phyloP scores from a whole-genome alignment of 768 basidiomycete species.

The Mycena vitilis region DNA sequence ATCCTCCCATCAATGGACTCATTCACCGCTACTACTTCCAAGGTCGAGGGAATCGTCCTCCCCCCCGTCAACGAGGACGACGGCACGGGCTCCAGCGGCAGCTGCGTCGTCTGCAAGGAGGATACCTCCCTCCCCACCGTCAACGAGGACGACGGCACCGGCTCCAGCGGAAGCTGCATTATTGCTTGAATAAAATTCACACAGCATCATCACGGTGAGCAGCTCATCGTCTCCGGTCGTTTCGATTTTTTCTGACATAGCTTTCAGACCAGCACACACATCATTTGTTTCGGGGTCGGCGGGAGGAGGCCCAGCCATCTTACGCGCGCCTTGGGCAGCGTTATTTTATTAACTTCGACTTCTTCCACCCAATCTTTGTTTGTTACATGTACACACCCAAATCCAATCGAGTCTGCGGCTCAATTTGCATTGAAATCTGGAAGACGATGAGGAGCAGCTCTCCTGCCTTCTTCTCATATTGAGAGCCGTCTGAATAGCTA shows the following conservation, averaged over 20 bases:
- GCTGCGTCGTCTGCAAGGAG: slow-evolving; percentile 19
- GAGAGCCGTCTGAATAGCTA: too few species aligned
- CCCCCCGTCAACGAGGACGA: too few species aligned
- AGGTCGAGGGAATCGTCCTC: too few species aligned
- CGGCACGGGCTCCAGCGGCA: too few species aligned
- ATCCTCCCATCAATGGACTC: slow-evolving; percentile 30
- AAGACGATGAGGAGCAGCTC: too few species aligned
- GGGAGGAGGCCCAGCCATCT: not conserved
- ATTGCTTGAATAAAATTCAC: too few species aligned
- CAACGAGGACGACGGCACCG: too few species aligned
- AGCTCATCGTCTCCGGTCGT: too few species aligned
- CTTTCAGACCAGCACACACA: slow-evolving; percentile 11
- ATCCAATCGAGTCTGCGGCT: slow-evolving; percentile 8
- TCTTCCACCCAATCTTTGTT: slow-evolving; percentile 19
- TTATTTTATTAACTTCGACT: slow-evolving; percentile 29
- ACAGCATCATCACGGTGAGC: too few species aligned
- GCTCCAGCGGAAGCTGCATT: not conserved
- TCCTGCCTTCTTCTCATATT: too few species aligned
- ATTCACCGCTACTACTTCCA: slow-evolving; percentile 8
- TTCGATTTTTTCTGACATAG: not conserved
- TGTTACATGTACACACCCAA: not conserved
- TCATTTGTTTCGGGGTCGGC: slow-evolving; percentile 9
- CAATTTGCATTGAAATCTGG: not conserved
- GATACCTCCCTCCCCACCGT: too few species aligned
- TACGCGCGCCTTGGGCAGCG: slow-evolving; percentile 17